Conservation (phyloP, 331 rosid species). For the Spiraea crenata region DNA sequence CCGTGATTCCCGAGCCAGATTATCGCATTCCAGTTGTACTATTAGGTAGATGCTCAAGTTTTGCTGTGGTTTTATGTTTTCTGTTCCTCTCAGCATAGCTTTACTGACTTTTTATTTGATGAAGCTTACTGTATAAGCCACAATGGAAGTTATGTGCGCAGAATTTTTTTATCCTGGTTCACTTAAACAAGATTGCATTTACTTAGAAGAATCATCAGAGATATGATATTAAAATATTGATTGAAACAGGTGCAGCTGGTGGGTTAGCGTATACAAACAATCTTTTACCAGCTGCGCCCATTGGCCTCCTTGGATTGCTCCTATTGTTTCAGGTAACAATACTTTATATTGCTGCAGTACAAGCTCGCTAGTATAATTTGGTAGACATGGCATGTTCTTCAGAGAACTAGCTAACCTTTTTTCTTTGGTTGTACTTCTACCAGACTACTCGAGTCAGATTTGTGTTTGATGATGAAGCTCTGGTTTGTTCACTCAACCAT, state of each 20-base stretch:
- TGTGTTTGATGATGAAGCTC: slow-evolving; percentile 76
- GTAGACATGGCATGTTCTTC: neutral
- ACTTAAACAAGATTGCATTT: neutral
- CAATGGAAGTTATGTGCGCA: neutral
- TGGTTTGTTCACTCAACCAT: slow-evolving; percentile 60
- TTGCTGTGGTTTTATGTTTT: neutral
- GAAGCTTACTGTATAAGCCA: no score
- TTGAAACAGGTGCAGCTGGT: slow-evolving; percentile 71
- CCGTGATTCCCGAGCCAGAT: slow-evolving; percentile 90
- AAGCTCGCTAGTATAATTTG: neutral
- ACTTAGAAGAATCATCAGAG: neutral
- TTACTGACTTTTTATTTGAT: neutral
- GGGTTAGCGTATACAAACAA: slow-evolving; percentile 78
- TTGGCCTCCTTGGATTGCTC: slow-evolving; percentile 87
- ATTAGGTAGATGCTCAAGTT: slow-evolving; percentile 53
- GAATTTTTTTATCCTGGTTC: neutral
- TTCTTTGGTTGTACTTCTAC: slow-evolving; percentile 26
- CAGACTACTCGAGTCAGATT: slow-evolving; percentile 92
- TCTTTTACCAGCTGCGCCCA: slow-evolving; percentile 72
- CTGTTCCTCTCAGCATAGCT: neutral
- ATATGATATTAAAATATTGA: slow-evolving; percentile 2
- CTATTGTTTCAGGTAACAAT: slow-evolving; percentile 77
- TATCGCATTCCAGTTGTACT: slow-evolving; percentile 84
- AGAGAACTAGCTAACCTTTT: slow-evolving; percentile 3
- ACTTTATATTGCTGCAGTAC: neutral